Percentiles rank a stretch among this genome's conserved stretches.
These are phyloP conservation scores for Bacterosira constricta DNA, from an alignment of 108 stramenopile genomes.

Conservation along the genomic window DNA sequence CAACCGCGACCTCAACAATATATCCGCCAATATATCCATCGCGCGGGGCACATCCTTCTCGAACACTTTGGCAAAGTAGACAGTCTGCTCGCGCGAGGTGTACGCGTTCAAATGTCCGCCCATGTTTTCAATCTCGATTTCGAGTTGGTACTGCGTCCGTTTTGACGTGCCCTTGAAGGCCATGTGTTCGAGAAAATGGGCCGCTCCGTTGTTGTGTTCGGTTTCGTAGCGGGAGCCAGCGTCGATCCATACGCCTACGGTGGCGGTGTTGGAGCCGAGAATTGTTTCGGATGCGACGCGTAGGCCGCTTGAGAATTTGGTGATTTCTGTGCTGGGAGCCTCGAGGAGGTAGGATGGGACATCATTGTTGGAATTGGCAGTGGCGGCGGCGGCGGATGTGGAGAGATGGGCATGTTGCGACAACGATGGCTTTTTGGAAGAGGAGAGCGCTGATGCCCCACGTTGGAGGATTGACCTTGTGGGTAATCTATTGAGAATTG, in stretches of 20 bases:
- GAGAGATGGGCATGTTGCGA: too few species aligned
- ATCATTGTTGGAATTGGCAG: slow-evolving; percentile 19
- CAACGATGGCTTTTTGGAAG: too few species aligned
- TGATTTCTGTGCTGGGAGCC: slow-evolving; percentile 87
- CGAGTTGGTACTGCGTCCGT: slow-evolving; percentile 93
- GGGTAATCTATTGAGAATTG: not conserved
- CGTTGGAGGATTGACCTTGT: not conserved
- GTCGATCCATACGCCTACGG: slow-evolving; percentile 91
- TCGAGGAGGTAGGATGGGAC: slow-evolving; percentile 88
- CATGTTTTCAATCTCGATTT: slow-evolving; percentile 99
- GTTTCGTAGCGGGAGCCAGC: slow-evolving; percentile 97
- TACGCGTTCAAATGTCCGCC: slow-evolving; percentile 99
- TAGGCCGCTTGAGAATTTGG: slow-evolving; percentile 75
- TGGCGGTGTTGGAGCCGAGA: slow-evolving; percentile 79
- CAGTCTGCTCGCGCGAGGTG: slow-evolving; percentile 98
- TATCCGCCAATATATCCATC: slow-evolving; percentile 97
- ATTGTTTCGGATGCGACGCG: slow-evolving; percentile 91
- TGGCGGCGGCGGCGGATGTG: slow-evolving; percentile 35
- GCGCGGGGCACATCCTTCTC: slow-evolving; percentile 92
- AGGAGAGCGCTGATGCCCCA: too few species aligned
- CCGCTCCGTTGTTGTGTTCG: slow-evolving; percentile 95
- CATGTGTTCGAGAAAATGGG: slow-evolving; percentile 99
- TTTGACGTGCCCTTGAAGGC: slow-evolving; percentile 97
- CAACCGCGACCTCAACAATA: slow-evolving; percentile 89
- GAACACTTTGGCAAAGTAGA: slow-evolving; percentile 99